Evolutionary conservation across 495 filamentous ascomycete species (phyloP).

Genomic region (Jackrogersella multiformis): DNA sequence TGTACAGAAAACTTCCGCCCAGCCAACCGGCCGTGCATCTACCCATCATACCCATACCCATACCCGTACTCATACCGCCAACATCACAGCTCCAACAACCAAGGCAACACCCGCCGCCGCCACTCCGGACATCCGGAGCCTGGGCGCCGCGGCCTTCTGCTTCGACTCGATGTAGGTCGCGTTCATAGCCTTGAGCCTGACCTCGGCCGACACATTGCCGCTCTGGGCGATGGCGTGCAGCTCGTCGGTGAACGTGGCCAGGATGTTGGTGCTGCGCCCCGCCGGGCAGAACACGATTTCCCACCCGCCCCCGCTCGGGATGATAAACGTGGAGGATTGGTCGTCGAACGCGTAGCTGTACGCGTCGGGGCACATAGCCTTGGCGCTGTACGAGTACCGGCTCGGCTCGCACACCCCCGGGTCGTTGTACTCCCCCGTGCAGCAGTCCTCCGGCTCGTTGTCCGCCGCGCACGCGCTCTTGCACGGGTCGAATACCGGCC

Average conservation of each 20-base stretch:
- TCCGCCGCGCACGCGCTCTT: constrained; percentile 72
- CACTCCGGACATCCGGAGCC: not conserved
- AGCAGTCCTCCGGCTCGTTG: constrained; percentile 69
- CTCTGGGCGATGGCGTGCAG: constrained; percentile 47
- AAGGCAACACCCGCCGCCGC: not conserved
- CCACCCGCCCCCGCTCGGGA: constrained; percentile 76
- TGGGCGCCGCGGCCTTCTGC: constrained; percentile 17
- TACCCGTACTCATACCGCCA: not conserved
- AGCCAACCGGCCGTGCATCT: too few relatives aligned
- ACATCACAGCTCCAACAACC: constrained; percentile 17
- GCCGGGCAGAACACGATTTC: constrained; percentile 79
- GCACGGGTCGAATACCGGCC: constrained; percentile 77
- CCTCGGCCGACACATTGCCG: constrained; percentile 29
- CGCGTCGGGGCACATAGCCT: constrained; percentile 80
- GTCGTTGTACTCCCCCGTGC: constrained; percentile 67
- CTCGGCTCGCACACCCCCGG: constrained; percentile 68
- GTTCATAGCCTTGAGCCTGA: constrained; percentile 43
- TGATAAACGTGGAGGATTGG: constrained; percentile 75
- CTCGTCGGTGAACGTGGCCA: constrained; percentile 59
- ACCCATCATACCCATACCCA: too few relatives aligned
- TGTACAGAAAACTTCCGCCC: too few relatives aligned
- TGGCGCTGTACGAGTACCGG: constrained; percentile 69
- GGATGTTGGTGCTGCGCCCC: constrained; percentile 74
- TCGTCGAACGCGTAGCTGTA: constrained; percentile 86
- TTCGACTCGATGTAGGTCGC: constrained; percentile 44